Percentiles rank a stretch among this genome's conserved stretches.
Conservation (phyloP, 2,329 filamentous ascomycete species). For the Penicillium fuscoglaucum region DNA sequence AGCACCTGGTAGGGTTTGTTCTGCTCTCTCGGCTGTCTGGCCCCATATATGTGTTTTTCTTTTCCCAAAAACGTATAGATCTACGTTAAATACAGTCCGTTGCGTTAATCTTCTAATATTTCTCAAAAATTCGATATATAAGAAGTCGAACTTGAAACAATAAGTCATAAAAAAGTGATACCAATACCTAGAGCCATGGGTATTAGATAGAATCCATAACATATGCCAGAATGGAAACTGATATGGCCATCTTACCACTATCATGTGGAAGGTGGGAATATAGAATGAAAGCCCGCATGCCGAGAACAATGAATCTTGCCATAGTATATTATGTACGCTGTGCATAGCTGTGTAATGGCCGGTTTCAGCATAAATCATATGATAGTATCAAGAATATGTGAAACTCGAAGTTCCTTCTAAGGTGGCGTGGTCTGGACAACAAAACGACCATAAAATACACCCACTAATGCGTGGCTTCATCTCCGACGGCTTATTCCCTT, state of each 20-base stretch:
- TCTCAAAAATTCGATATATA: neutral
- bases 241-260: neutral
- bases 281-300: neutral
- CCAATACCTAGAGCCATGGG: neutral
- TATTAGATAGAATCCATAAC: neutral
- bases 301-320: neutral
- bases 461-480: neutral
- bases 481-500: neutral
- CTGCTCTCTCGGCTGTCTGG: too few species aligned
- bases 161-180: neutral
- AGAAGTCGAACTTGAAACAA: neutral
- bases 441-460: neutral
- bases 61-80: neutral
- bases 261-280: neutral
- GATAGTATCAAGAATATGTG: neutral
- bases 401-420: neutral
- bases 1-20: neutral
- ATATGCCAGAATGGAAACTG: neutral
- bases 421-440: neutral
- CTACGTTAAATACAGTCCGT: neutral
- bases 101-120: neutral
- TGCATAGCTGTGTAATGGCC: neutral
- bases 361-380: neutral
- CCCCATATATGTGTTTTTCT: too few species aligned
- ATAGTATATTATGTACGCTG: neutral